Conservation (phyloP, 148 eudicot species). For the Pouteria glomerata region DNA sequence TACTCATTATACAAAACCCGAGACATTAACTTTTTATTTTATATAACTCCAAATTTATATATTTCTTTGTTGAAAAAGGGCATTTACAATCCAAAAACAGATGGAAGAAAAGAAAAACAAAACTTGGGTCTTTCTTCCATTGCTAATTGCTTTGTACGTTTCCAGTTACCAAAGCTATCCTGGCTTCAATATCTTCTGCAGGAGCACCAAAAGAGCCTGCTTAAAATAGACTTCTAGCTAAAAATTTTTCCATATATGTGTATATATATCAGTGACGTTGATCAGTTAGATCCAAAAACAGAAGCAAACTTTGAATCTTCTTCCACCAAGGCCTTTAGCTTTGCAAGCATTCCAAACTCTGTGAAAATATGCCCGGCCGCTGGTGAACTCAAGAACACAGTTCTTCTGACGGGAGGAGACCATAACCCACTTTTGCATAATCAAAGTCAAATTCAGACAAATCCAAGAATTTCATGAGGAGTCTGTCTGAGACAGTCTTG, state of each 20-base stretch:
- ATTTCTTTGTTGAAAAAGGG: too few species aligned
- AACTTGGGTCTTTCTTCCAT: background rate
- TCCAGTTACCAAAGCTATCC: too few species aligned
- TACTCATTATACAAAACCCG: too few species aligned
- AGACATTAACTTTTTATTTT: too few species aligned
- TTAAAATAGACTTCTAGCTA: too few species aligned
- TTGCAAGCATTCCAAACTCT: conserved; percentile 31
- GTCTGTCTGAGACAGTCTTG: conserved; percentile 39
- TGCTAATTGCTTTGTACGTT: too few species aligned
- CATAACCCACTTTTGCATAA: conserved; percentile 49
- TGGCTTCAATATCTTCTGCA: conserved; percentile 14
- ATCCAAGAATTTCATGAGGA: conserved; percentile 47
- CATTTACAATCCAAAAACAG: background rate
- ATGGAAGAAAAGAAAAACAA: background rate
- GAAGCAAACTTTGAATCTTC: conserved; percentile 26
- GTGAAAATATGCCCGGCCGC: conserved; percentile 27
- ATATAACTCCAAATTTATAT: too few species aligned
- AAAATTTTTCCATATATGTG: too few species aligned
- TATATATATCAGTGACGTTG: background rate
- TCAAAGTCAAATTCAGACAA: conserved; percentile 51
- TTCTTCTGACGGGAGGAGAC: conserved; percentile 53
- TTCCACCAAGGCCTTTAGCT: conserved; percentile 29
- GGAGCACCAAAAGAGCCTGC: conserved; percentile 30
- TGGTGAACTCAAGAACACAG: conserved; percentile 28
- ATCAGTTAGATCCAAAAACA: conserved; percentile 27